Evolutionary conservation across 768 basidiomycete genomes (phyloP).

Genomic region (Calvatia gigantea): DNA sequence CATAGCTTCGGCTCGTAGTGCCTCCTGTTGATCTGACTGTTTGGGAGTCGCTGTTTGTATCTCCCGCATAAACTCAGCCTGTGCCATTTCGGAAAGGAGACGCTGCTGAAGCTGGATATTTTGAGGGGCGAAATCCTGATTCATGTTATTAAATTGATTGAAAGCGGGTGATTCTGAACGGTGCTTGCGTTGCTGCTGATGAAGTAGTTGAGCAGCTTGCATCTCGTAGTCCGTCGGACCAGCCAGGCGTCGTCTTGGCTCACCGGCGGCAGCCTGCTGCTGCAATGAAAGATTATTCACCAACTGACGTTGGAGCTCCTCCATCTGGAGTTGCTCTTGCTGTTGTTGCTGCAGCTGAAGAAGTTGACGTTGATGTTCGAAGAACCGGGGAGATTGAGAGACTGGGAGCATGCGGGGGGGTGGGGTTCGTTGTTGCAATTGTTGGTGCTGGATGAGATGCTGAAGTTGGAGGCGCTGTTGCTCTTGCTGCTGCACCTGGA

Average conservation of each 20-base stretch:
- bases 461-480: slow-evolving; percentile 43
- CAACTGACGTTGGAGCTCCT: slow-evolving; percentile 14
- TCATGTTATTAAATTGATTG: slow-evolving; percentile 41
- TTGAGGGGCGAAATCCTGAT: slow-evolving; percentile 45
- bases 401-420: slow-evolving; percentile 73
- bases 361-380: slow-evolving; percentile 71
- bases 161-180: slow-evolving; percentile 42
- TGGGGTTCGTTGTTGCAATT: slow-evolving; percentile 53
- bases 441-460: slow-evolving; percentile 48
- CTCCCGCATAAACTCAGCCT: slow-evolving; percentile 63
- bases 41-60: slow-evolving; percentile 52
- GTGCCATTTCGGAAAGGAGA: slow-evolving; percentile 72
- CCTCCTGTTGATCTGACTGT: slow-evolving; percentile 53
- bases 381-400: slow-evolving; percentile 76
- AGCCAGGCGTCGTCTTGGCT: slow-evolving; percentile 60
- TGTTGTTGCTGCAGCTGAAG: slow-evolving; percentile 67
- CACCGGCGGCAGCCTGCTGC: slow-evolving; percentile 58
- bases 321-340: slow-evolving; percentile 17
- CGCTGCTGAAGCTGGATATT: slow-evolving; percentile 73
- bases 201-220: slow-evolving; percentile 30
- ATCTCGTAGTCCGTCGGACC: slow-evolving; percentile 41
- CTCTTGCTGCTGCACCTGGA: slow-evolving; percentile 38
- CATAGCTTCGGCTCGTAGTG: slow-evolving; percentile 73
- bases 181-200: slow-evolving; percentile 47
- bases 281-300: slow-evolving; percentile 27